Base-by-base conservation (phyloP, 164 flowering plant species). In the Stephania cephalantha region DNA sequence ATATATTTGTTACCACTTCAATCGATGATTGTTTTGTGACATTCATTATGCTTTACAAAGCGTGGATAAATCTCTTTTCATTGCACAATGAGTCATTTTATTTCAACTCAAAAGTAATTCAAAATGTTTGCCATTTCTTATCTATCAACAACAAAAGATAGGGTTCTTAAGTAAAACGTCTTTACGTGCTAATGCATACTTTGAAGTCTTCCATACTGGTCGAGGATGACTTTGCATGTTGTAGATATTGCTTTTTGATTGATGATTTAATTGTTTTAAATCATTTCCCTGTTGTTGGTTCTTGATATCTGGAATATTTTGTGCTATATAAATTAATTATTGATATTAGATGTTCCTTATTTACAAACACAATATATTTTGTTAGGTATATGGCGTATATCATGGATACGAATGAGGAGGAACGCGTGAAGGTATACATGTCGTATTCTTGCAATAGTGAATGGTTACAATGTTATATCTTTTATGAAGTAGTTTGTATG, bases 381-480 rank as follows among this genome's bases (percentile, higher is more conserved):
- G 18, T 9, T 80, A 96, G 99, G 99, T 96, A 96, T 75, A 96
- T 96, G 98, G 99, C 99, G 42, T 96, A 91, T 78, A 94, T 94
- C 72, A 96, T 96, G 99, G 99, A 96, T 77, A 96, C 97, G 13
- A 92, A 96, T 82, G 98, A 92, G 82, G 99, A 96, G 81, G 99
- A 96, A 83, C 92, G 99, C 71, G 86, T 71, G 55, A 96, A 96
- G 98, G 99, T 94, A 86, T 53, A 48, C 6, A 22, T n/a, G 17
- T 45, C 58, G 20, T 44, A 6, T 18, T 25, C 66, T 18, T 61
- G 11, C n/a, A n/a, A n/a, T 58, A 61, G 6, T 61, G 20, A 18
- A 18, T n/a, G 4, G 42, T 35, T 35, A 35, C 42, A 35, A 4
- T 35, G 66, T 17, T 5, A 18, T 61, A 18, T 69, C 15, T 18